Base-by-base conservation (phyloP, 2,329 filamentous ascomycete genomes). In the Sporothrix inflata region DNA sequence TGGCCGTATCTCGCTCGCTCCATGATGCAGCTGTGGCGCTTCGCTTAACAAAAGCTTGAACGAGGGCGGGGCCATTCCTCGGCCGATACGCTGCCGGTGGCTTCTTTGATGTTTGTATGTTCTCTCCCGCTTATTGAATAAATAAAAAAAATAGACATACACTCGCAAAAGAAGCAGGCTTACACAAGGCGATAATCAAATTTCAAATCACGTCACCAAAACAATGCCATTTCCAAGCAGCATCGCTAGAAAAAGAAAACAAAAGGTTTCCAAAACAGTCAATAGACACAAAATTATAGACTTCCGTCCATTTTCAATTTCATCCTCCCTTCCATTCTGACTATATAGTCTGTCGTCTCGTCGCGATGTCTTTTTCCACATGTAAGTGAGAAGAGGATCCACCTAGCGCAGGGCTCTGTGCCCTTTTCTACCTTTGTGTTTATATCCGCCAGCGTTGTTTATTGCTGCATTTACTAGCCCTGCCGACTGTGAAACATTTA, bases 311-410 rank as follows among this genome's bases (percentile, higher is more conserved):
- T 47, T 47, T 47, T 16, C 53, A 34, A 57, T n/a, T 34, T 12
- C 16, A 19, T 14, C 8, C 21, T 34, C 19, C 4, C 12, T 4
- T 21, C n/a, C 16, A 19, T 14, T 30, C 16, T 27, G 19, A 49
- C 24, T 67, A 30, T 47, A 30, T 34, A 49, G 63, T 49, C 16
- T 16, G 14, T 49, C 16, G 40, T 51, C 16, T 51, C 45, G 27
- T 51, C 24, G 8, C 12, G 19, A 14, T 47, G 12, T 27, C 42
- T 30, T 67, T 51, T 34, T 67, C 12, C 24, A 49, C 24, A 38
- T 67, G 45, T 51, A 21, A 19, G 27, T 51, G 63, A 49, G 63
- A 61, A 42, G 21, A 65, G 40, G 61, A 16, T 47, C 61, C 61
- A 65, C 40, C 21, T 7, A 47, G 19, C 14, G 11, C 34, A 61